Evolutionary conservation across 1,139 yeast species (phyloP).

Genomic region (Geotrichum histeridarum): DNA sequence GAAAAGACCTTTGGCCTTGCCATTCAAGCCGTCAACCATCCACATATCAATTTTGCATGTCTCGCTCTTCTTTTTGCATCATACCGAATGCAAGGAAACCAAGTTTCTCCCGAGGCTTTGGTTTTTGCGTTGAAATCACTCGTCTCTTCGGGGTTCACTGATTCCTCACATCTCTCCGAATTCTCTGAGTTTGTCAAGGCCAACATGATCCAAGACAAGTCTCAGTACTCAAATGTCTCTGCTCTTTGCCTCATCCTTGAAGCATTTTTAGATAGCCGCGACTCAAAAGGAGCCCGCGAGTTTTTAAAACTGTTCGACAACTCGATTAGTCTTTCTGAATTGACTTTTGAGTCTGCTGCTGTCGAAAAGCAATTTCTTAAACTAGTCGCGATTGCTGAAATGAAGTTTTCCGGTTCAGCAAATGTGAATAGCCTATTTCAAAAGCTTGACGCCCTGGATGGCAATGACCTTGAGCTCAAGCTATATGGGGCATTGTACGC

Average conservation of each 20-base stretch:
- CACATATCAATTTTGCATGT: conserved; percentile 13
- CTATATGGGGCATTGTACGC: conserved; percentile 11
- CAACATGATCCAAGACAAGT: conserved; percentile 3
- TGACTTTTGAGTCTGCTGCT: neutral
- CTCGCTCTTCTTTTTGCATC: conserved; percentile 16
- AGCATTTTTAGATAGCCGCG: conserved; percentile 2
- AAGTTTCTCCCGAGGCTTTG: conserved; percentile 13
- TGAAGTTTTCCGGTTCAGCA: conserved; percentile 5
- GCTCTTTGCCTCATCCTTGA: conserved; percentile 4
- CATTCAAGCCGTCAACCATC: conserved; percentile 7
- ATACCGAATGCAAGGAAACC: neutral
- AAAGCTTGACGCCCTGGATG: neutral
- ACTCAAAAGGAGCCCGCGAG: conserved; percentile 2
- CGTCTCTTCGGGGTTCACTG: neutral
- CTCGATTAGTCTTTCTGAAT: neutral
- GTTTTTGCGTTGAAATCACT: conserved; percentile 9
- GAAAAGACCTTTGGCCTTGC: conserved; percentile 7
- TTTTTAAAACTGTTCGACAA: conserved; percentile 12
- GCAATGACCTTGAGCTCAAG: conserved; percentile 9
- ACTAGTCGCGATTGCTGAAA: conserved; percentile 6
- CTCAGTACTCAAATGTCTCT: conserved; percentile 10
- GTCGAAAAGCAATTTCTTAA: conserved; percentile 4
- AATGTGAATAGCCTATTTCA: neutral
- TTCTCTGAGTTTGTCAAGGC: conserved; percentile 7
- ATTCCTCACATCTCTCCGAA: neutral